Base-by-base conservation (phyloP, 2,329 filamentous ascomycete species). In the Endocalyx cinctus region DNA sequence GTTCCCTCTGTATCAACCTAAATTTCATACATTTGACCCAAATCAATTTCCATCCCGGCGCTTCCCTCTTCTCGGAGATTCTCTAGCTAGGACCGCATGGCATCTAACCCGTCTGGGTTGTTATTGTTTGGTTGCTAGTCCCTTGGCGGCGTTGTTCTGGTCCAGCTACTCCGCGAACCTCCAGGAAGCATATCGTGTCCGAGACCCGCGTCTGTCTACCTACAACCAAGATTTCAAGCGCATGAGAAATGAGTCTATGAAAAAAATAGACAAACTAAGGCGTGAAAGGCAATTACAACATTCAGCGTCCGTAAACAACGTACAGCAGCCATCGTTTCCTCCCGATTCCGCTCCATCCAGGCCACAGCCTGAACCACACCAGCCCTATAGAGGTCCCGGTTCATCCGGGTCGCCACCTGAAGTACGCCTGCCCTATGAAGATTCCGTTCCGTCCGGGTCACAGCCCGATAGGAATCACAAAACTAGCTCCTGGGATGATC, bases 1-100 rank as follows among this genome's bases (percentile, higher is more conserved):
- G 5, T 69, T 70, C 42, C 63, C 65, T 12, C 54, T 69, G 25
- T 62, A 55, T 46, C 53, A 47, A 23, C 62, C 63, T 3, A 55
- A 58, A 27, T 44, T 50, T 23, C 30, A 36, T 14, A 45, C 29
- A 17, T 58, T 60, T 23, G 46, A 59, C 33, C 58, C 60, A 7
- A 18, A 33, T 18, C 32, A 37, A 10, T 64, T 63, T 27, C 59
- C 61, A 4, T 30, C 34, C 5, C 41, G 34, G 25, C 26, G 27
- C 3, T 12, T 35, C 13, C 44, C 48, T 5, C 17, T 56, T n/a
- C 25, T 58, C 2, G 48, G 40, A 4, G 59, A 58, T 4, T 28
- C 10, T 1, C 25, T n/a, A 0, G 57, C 62, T 5, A 38, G 31
- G 16, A 12, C 25, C 12, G 33, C 47, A 14, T 69, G 66, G 66